Evolutionary conservation across 371 early-diverging fungal genomes (phyloP).

Genomic region (Capillidium rhysosporum): DNA sequence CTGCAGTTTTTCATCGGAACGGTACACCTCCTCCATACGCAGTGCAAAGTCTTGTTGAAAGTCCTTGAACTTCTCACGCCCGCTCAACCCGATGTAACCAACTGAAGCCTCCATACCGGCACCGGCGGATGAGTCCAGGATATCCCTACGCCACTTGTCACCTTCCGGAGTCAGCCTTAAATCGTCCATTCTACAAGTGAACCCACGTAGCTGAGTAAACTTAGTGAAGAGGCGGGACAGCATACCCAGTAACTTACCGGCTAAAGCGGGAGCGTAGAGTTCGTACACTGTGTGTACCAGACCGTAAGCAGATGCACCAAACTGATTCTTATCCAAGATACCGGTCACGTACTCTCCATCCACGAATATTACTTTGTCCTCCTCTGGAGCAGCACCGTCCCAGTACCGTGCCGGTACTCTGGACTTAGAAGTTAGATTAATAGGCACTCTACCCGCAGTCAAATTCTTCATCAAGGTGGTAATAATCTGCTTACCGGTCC

Average conservation of each 20-base stretch:
- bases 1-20: conserved; percentile 88
- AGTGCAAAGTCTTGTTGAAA: conserved; percentile 24
- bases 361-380: conserved; percentile 84
- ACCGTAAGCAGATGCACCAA: conserved; percentile 86
- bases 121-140: conserved; percentile 98
- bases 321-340: conserved; percentile 94
- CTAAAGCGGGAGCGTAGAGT: conserved; percentile 88
- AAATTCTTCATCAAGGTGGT: conserved; percentile 74
- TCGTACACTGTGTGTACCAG: conserved; percentile 87
- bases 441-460: conserved; percentile 71
- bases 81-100: conserved; percentile 64
- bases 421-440: conserved; percentile 65
- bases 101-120: conserved; percentile 71
- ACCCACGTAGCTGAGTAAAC: conserved; percentile 81
- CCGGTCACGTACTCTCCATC: conserved; percentile 90
- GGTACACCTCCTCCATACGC: conserved; percentile 67
- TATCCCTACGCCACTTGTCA: conserved; percentile 92
- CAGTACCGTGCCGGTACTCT: conserved; percentile 68
- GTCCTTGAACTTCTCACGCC: conserved; percentile 18
- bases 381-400: conserved; percentile 66
- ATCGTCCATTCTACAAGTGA: conserved; percentile 99
- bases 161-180: conserved; percentile 78
- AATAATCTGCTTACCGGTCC: conserved; percentile 98
- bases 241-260: conserved; percentile 92
- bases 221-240: conserved; percentile 87